Base-by-base conservation (phyloP, 768 basidiomycete species). In the Hydnomerulius pinastri region DNA sequence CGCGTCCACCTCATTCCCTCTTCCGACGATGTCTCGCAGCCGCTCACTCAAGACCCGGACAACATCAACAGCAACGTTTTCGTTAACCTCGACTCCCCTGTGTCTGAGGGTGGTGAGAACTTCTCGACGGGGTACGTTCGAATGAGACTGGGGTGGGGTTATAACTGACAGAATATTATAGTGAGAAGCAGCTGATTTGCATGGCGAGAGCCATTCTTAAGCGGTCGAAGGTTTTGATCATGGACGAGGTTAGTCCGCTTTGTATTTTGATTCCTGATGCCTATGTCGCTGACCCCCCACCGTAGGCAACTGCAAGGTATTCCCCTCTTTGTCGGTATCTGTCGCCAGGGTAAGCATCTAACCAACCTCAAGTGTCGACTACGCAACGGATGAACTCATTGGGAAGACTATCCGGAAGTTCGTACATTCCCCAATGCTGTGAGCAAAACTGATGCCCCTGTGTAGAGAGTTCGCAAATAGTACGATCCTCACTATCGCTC, bases 191-290 rank as follows among this genome's bases (percentile, higher is more conserved):
- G 66, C 67, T 92, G n/a, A 73, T 92, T 7, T 91, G 90, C 63
- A 91, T 93, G 90, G 91, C 91, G 5, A 77, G 90, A 46, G 90
- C 91, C 2, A 90, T 93, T 53, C 66, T 93, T 21, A 87, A 87
- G 65, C 77, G 87, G 7, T 85, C 87, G 33, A 90, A 80, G 58
- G 74, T 93, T 12, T 68, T 92, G 23, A 78, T 92, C 53, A 92
- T 92, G 91, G 91, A 92, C 59, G 91, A 15, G 69, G 63, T 13
- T 68, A 86, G 41, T 90, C 89, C 56, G 73, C 66, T 13, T 89
- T 86, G 4, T 87, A n/a, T 87, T 77, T 77, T 81, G 27, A 79
- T 85, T 57, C 68, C 88, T 4, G 85, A 89, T 56, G 83, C 80
- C 1, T 52, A 75, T 12, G 83, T 88, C 3, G 82, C 83, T 3